A percentile compares a stretch with the other conserved stretches of the same genome.
Conservation (phyloP, 2,329 filamentous ascomycete genomes). For the Trichoderma sp. region DNA sequence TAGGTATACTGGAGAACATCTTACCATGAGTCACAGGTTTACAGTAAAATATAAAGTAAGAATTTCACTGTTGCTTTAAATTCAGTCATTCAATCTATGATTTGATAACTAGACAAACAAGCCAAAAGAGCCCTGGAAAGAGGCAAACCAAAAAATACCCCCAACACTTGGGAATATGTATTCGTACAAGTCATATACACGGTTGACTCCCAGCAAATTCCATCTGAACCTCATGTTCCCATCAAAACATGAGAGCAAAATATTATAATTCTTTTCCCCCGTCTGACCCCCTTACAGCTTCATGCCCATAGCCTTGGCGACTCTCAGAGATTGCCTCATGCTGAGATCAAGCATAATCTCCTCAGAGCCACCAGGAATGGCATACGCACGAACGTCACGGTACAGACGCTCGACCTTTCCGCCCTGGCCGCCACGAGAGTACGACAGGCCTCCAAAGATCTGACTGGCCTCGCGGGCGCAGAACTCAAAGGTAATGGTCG, state of each 20-base stretch:
- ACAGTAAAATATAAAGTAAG: not conserved
- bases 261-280: not conserved
- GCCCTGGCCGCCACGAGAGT: conserved; percentile 89
- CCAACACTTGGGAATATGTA: not conserved
- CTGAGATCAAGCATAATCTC: conserved; percentile 99
- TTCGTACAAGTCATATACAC: conserved; percentile 18
- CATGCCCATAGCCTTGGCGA: conserved; percentile 87
- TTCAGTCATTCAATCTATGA: conserved; percentile 5
- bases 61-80: not conserved
- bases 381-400: conserved; percentile 91
- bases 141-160: not conserved
- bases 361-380: conserved; percentile 91
- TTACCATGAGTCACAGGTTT: not conserved
- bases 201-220: not conserved
- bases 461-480: conserved; percentile 94
- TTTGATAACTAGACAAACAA: not conserved
- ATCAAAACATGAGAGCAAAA: not conserved
- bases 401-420: conserved; percentile 94
- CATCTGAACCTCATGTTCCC: not conserved
- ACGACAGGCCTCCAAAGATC: conserved; percentile 93
- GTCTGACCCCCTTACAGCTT: conserved; percentile 62
- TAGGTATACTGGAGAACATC: no score
- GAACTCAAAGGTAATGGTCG: conserved; percentile 94
- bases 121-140: not conserved
- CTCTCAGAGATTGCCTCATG: conserved; percentile 84